Evolutionary conservation across 1,284 basidiomycete species (phyloP).

Genomic region (Leccinum huronense): DNA sequence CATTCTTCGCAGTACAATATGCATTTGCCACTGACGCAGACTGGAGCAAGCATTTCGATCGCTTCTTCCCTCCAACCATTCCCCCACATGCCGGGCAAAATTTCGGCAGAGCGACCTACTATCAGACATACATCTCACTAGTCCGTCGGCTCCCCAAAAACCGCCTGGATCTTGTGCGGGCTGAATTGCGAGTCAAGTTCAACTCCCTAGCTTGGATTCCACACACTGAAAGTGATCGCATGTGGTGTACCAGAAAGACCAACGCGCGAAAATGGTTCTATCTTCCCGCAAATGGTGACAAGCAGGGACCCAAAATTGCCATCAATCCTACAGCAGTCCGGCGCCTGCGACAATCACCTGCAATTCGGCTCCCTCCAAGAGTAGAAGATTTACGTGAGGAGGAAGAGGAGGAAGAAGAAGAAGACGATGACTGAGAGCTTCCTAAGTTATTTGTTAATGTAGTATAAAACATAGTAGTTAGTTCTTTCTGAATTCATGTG

Average conservation of each 20-base stretch:
- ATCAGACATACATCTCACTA: neutral
- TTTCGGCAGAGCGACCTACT: neutral
- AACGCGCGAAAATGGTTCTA: neutral
- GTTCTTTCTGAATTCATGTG: too few relatives aligned
- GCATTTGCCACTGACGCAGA: neutral
- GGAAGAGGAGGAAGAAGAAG: neutral
- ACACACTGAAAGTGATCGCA: neutral
- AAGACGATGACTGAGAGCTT: neutral
- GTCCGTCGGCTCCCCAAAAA: neutral
- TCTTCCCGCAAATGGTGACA: neutral
- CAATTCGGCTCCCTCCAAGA: neutral
- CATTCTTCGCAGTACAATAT: neutral
- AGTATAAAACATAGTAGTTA: too few relatives aligned
- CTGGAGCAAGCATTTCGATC: neutral
- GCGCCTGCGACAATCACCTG: neutral
- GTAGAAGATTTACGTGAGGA: neutral
- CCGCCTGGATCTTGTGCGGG: neutral
- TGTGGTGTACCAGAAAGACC: constrained; percentile 1
- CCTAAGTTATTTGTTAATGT: too few relatives aligned
- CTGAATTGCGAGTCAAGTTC: neutral
- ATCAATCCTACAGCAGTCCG: neutral
- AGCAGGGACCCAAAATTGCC: neutral
- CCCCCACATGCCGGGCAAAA: neutral
- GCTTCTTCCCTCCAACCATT: neutral
- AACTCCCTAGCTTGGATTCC: constrained; percentile 1